phyloP scores from a whole-genome alignment of 441 rosid genomes.

The Populus trichocarpa region DNA sequence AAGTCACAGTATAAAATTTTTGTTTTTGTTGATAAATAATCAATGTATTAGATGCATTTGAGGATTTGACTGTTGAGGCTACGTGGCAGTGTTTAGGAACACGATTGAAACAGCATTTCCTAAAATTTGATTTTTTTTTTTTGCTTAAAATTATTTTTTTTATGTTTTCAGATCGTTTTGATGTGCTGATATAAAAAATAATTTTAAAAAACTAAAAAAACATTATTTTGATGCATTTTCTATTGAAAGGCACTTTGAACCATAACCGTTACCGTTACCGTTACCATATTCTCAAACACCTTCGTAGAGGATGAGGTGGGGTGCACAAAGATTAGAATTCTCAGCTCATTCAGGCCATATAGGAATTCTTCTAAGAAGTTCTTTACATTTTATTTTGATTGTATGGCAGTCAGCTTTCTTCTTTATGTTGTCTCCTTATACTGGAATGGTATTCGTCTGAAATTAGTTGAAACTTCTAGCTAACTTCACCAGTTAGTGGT shows the following conservation, averaged over 20 bases:
- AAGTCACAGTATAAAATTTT: neutral
- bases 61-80: neutral
- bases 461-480: neutral
- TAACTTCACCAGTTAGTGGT: neutral
- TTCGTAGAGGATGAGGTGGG: neutral
- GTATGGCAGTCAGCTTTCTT: neutral
- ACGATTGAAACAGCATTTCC: too few species aligned
- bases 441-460: neutral
- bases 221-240: too few species aligned
- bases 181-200: too few species aligned
- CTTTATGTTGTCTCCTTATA: neutral
- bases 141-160: too few species aligned
- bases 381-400: neutral
- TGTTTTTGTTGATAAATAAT: neutral
- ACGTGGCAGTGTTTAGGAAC: neutral
- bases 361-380: neutral
- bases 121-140: too few species aligned
- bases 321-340: neutral
- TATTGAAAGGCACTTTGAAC: too few species aligned
- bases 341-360: neutral
- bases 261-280: fast-evolving
- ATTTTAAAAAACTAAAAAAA: too few species aligned
- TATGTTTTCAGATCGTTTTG: too few species aligned
- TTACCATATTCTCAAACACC: too few species aligned
- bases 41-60: neutral